A percentile compares a stretch with the other conserved stretches of the same genome.
Evolutionary conservation across 108 stramenopile species (phyloP).

Genomic region (Pseudonitzschia multistriata): DNA sequence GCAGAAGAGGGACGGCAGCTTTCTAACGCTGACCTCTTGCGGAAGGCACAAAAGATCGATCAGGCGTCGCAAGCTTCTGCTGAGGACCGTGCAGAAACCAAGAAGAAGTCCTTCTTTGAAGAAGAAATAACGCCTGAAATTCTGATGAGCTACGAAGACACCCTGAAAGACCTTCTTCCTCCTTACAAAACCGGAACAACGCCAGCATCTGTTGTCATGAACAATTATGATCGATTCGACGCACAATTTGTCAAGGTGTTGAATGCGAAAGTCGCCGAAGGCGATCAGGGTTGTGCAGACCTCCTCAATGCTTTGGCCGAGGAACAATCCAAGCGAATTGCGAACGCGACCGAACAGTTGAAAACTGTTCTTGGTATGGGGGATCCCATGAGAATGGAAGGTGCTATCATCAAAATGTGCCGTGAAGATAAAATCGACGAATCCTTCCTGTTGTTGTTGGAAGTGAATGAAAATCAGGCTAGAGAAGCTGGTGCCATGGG

Average conservation of each 20-base stretch:
- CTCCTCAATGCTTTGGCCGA: conserved; percentile 65
- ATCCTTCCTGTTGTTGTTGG: conserved; percentile 75
- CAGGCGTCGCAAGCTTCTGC: conserved; percentile 34
- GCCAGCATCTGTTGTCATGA: conserved; percentile 50
- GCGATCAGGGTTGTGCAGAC: conserved; percentile 58
- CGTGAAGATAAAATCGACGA: conserved; percentile 80
- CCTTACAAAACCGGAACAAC: conserved; percentile 83
- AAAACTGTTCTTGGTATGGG: conserved; percentile 69
- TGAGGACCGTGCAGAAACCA: conserved; percentile 31
- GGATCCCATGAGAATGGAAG: conserved; percentile 88
- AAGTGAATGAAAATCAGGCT: conserved; percentile 86
- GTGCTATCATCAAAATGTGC: conserved; percentile 73
- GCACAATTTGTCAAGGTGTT: conserved; percentile 51
- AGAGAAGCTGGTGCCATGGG: conserved; percentile 70
- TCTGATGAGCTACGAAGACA: conserved; percentile 73
- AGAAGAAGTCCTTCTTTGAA: conserved; percentile 67
- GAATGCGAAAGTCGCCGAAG: conserved; percentile 41
- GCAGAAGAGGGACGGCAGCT: conserved; percentile 62
- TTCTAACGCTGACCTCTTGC: conserved; percentile 70
- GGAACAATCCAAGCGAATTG: conserved; percentile 69
- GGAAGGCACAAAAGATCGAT: conserved; percentile 71
- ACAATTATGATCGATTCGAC: conserved; percentile 71
- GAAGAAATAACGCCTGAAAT: conserved; percentile 84
- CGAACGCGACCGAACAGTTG: conserved; percentile 62
- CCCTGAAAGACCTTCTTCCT: conserved; percentile 71